phyloP scores from a whole-genome alignment of 176 grass and related monocot species.

The Echinochloa phyllopogon region DNA sequence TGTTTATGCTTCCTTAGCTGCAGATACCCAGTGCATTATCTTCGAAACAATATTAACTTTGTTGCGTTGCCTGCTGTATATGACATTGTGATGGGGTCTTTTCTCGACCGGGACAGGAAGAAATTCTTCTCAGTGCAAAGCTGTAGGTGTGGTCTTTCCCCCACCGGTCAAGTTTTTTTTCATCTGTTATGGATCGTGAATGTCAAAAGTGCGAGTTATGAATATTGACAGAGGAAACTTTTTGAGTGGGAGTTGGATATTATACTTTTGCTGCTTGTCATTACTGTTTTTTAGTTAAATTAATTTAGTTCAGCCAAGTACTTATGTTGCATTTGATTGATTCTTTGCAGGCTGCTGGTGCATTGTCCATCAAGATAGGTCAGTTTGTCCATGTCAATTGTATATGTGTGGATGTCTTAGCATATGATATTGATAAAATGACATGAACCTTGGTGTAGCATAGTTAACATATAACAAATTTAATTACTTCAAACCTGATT shows the following conservation, averaged over 20 bases:
- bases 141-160: too few species aligned
- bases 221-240: neutral
- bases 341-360: slow-evolving; percentile 94
- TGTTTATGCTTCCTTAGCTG: neutral
- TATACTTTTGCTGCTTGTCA: neutral
- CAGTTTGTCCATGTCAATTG: slow-evolving; percentile 46
- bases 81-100: neutral
- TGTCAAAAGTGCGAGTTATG: neutral
- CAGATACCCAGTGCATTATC: neutral
- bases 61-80: neutral
- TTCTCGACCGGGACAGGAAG: too few species aligned
- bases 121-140: too few species aligned
- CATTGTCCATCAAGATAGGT: slow-evolving; percentile 95
- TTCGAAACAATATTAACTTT: neutral
- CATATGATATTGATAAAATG: slow-evolving; percentile 17
- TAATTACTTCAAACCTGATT: neutral
- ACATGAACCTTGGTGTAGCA: neutral
- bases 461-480: neutral
- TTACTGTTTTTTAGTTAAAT: neutral
- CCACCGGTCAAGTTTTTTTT: too few species aligned
- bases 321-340: slow-evolving; percentile 54
- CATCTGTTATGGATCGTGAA: neutral
- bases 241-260: neutral
- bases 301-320: slow-evolving; percentile 22
- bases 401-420: neutral